A percentile compares a stretch with the other conserved stretches of the same genome.
Evolutionary conservation across 495 filamentous ascomycete species (phyloP).

Genomic region (Xylaria grammica): DNA sequence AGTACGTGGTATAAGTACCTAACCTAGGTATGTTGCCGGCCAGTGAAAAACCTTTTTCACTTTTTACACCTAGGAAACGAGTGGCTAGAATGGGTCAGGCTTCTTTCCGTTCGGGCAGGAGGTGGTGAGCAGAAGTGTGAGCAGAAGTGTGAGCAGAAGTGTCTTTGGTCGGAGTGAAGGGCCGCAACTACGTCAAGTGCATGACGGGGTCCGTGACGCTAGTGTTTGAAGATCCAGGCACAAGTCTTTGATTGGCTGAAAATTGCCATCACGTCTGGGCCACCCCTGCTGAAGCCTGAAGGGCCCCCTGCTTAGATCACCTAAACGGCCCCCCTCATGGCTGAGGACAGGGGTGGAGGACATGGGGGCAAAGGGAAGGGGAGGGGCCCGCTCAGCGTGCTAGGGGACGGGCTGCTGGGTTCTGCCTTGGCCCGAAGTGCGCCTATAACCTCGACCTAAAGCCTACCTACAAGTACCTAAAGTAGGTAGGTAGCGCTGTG

Average conservation of each 20-base stretch:
- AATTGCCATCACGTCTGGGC: neutral
- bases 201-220: neutral
- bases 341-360: too few relatives aligned
- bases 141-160: neutral
- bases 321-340: neutral
- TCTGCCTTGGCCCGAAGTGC: neutral
- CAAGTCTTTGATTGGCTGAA: conserved; percentile 12
- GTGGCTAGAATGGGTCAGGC: neutral
- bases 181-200: neutral
- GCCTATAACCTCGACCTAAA: too few relatives aligned
- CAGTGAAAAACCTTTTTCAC: too few relatives aligned
- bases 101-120: neutral
- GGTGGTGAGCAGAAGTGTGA: neutral
- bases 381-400: neutral
- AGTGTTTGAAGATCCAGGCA: conserved; percentile 13
- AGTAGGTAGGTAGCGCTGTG: too few relatives aligned
- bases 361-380: too few relatives aligned
- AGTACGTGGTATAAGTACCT: too few relatives aligned
- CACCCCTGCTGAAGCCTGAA: too few relatives aligned
- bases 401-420: neutral
- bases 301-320: conserved; percentile 5
- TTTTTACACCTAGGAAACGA: too few relatives aligned
- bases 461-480: too few relatives aligned
- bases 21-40: neutral
- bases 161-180: conserved; percentile 5